Evolutionary conservation across 768 basidiomycete species (phyloP).

Genomic region (Coprinopsis cinerea): DNA sequence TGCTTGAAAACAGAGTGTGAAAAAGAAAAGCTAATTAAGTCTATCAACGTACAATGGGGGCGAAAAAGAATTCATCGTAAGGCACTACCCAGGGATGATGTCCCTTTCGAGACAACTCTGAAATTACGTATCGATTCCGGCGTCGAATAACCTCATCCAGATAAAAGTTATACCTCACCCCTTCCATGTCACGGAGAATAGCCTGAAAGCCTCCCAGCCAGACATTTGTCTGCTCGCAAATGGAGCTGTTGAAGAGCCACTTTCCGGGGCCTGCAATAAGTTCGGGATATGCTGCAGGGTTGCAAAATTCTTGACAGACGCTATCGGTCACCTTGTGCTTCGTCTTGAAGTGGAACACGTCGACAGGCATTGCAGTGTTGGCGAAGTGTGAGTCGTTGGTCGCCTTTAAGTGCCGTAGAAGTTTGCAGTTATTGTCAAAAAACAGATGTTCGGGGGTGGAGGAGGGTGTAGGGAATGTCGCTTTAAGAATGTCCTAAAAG

Average conservation of each 20-base stretch:
- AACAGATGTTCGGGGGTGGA: slow-evolving; percentile 18
- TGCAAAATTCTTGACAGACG: slow-evolving; percentile 21
- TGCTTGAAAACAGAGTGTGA: too few relatives aligned
- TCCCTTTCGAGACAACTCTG: too few relatives aligned
- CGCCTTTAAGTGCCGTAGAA: slow-evolving; percentile 11
- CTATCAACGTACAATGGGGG: too few relatives aligned
- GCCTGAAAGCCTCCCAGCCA: slow-evolving; percentile 26
- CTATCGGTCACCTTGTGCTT: slow-evolving; percentile 22
- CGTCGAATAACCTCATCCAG: slow-evolving; percentile 34
- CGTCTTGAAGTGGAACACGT: slow-evolving; percentile 23
- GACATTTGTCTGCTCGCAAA: slow-evolving; percentile 29
- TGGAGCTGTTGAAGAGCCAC: slow-evolving; percentile 28
- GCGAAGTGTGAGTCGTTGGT: slow-evolving; percentile 15
- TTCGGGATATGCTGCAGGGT: slow-evolving; percentile 19
- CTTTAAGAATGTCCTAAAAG: slow-evolving; percentile 17
- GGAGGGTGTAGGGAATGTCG: slow-evolving; percentile 15
- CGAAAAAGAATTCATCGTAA: too few relatives aligned
- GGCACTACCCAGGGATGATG: too few relatives aligned
- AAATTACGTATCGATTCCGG: too few relatives aligned
- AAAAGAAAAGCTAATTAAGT: too few relatives aligned
- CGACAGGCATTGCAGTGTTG: slow-evolving; percentile 14
- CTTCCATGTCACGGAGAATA: slow-evolving; percentile 25
- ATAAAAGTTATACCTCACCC: slow-evolving; percentile 24
- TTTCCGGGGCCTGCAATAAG: slow-evolving; percentile 11
- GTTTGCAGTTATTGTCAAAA: slow-evolving; percentile 22